phyloP scores from a whole-genome alignment of 768 basidiomycete genomes.

The Russula vinacea region DNA sequence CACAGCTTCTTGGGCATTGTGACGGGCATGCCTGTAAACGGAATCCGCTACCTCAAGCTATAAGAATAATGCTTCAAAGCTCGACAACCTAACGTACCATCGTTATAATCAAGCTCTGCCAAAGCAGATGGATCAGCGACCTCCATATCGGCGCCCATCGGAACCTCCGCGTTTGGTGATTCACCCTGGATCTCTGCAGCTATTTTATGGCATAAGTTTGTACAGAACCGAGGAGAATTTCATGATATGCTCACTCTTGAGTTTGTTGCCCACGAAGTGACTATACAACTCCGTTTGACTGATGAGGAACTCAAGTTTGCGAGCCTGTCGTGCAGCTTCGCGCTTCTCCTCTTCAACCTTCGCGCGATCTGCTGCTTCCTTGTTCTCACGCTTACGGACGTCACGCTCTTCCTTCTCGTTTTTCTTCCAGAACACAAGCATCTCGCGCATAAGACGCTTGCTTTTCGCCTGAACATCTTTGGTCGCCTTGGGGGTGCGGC shows the following conservation, averaged over 20 bases:
- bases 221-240: constrained; percentile 1
- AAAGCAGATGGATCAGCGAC: constrained; percentile 53
- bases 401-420: constrained; percentile 97
- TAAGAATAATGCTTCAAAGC: constrained; percentile 6
- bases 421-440: constrained; percentile 97
- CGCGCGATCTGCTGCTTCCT: constrained; percentile 84
- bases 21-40: constrained; percentile 77
- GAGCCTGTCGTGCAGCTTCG: constrained; percentile 88
- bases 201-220: constrained; percentile 36
- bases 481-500: constrained; percentile 66
- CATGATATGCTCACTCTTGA: constrained; percentile 61
- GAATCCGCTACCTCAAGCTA: constrained; percentile 62
- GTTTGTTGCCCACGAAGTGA: constrained; percentile 97
- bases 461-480: constrained; percentile 85
- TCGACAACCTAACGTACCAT: constrained; percentile 51
- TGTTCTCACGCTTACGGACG: constrained; percentile 88
- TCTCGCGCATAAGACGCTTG: constrained; percentile 89
- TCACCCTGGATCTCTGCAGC: constrained; percentile 76
- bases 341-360: constrained; percentile 90
- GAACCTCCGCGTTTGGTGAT: constrained; percentile 43
- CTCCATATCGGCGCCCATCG: constrained; percentile 56
- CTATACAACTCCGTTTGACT: constrained; percentile 98
- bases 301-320: constrained; percentile 97
- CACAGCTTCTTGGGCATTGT: constrained; percentile 89
- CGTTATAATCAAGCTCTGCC: constrained; percentile 84